Conservation (phyloP, 2,329 filamentous ascomycete genomes). For the Mycocentrospora acerina region DNA sequence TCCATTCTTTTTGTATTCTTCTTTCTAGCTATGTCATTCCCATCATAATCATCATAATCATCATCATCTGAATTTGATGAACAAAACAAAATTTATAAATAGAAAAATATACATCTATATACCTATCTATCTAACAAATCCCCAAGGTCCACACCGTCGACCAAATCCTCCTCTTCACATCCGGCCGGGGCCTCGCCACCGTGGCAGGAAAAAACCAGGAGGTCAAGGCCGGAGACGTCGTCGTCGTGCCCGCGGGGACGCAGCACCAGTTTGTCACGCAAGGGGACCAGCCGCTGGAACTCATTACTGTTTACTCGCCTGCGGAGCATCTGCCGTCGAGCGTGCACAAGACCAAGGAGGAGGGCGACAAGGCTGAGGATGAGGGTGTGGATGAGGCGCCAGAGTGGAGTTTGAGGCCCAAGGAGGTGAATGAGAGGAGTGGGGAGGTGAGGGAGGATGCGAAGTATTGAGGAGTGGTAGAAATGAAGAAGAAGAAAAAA, state of each 20-base stretch:
- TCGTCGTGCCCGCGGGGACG: conserved; percentile 65
- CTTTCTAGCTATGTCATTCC: too few relatives aligned
- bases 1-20: too few relatives aligned
- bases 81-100: too few relatives aligned
- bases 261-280: conserved; percentile 67
- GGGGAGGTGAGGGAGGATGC: conserved; percentile 54
- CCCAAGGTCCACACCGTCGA: conserved; percentile 58
- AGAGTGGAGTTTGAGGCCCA: conserved; percentile 59
- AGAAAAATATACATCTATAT: too few relatives aligned
- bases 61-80: too few relatives aligned
- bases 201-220: conserved; percentile 61
- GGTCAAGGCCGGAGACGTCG: conserved; percentile 57
- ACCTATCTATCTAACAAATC: background rate
- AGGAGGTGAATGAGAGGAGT: conserved; percentile 59
- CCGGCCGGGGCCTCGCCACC: conserved; percentile 59
- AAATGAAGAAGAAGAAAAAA: too few relatives aligned
- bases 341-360: conserved; percentile 64
- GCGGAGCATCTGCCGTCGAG: conserved; percentile 62
- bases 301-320: conserved; percentile 65
- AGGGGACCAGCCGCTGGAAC: conserved; percentile 59
- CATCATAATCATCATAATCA: too few relatives aligned
- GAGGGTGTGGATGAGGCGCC: conserved; percentile 62
- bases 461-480: conserved; percentile 21
- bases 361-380: conserved; percentile 64
- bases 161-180: conserved; percentile 65